Conservation (phyloP, 179 eudicot genomes). For the Actinidia arguta region DNA sequence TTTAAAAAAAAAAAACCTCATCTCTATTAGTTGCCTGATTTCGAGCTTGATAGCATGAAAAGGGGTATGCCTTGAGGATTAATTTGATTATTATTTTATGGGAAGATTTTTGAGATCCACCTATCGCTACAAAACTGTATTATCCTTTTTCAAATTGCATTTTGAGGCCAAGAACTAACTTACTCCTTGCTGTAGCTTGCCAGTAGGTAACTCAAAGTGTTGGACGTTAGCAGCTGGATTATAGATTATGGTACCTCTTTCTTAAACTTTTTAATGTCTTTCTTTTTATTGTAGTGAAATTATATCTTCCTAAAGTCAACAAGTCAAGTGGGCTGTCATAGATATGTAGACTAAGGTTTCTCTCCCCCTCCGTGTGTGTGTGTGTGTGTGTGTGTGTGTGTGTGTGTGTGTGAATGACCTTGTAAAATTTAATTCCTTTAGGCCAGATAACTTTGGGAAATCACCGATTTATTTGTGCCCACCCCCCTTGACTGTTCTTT, state of each 20-base stretch:
- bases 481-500: too few species aligned
- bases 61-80: too few species aligned
- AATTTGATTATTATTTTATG: too few species aligned
- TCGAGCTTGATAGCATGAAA: too few species aligned
- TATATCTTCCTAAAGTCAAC: conserved; percentile 75
- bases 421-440: conserved; percentile 24
- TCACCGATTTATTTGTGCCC: too few species aligned
- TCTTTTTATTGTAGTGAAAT: conserved; percentile 75
- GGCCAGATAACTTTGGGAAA: conserved; percentile 93
- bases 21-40: too few species aligned
- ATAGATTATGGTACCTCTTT: too few species aligned
- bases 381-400: background rate
- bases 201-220: background rate
- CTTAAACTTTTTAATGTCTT: too few species aligned
- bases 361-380: conserved; percentile 2
- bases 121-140: background rate
- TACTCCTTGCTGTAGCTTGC: background rate
- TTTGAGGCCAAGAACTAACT: background rate
- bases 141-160: background rate
- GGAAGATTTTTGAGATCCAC: background rate
- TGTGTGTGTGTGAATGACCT: background rate
- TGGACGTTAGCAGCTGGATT: too few species aligned
- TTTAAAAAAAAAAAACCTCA: too few species aligned
- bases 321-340: conserved; percentile 68
- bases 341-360: conserved; percentile 94